A percentile compares a stretch with the other conserved stretches of the same genome.
These are phyloP conservation scores for Radiomyces spectabilis DNA, from an alignment of 192 early-diverging fungal genomes.

Conservation along the genomic window DNA sequence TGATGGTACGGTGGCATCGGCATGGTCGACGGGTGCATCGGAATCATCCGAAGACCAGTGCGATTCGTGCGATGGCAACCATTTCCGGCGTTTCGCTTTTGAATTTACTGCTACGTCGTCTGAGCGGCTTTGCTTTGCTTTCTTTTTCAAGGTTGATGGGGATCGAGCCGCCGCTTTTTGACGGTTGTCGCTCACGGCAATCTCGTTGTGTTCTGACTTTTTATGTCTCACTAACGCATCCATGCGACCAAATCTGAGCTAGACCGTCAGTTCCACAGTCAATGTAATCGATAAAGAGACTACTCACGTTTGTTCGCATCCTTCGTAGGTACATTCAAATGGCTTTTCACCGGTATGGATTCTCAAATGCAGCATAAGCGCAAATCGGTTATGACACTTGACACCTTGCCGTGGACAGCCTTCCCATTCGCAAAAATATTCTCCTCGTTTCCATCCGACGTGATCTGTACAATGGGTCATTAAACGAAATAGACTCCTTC, in stretches of 20 bases:
- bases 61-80: too few relatives aligned
- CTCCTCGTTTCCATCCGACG: conserved; percentile 48
- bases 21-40: not conserved
- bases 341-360: conserved; percentile 57
- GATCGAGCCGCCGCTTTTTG: too few relatives aligned
- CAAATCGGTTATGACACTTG: conserved; percentile 46
- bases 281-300: too few relatives aligned
- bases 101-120: too few relatives aligned
- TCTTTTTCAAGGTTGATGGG: too few relatives aligned
- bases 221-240: conserved; percentile 28
- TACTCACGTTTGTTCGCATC: conserved; percentile 24
- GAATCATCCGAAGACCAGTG: too few relatives aligned
- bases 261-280: not conserved
- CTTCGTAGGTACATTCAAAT: conserved; percentile 32
- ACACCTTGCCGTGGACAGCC: conserved; percentile 40
- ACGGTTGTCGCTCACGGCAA: too few relatives aligned
- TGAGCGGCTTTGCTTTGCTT: too few relatives aligned
- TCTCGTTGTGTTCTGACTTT: conserved; percentile 29
- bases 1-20: not conserved
- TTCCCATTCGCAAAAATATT: conserved; percentile 50
- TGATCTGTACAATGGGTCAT: conserved; percentile 22
- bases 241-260: conserved; percentile 26
- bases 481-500: not conserved
- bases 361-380: conserved; percentile 50
- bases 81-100: too few relatives aligned